phyloP scores from a whole-genome alignment of 331 rosid genomes.

The Malus hybrid region DNA sequence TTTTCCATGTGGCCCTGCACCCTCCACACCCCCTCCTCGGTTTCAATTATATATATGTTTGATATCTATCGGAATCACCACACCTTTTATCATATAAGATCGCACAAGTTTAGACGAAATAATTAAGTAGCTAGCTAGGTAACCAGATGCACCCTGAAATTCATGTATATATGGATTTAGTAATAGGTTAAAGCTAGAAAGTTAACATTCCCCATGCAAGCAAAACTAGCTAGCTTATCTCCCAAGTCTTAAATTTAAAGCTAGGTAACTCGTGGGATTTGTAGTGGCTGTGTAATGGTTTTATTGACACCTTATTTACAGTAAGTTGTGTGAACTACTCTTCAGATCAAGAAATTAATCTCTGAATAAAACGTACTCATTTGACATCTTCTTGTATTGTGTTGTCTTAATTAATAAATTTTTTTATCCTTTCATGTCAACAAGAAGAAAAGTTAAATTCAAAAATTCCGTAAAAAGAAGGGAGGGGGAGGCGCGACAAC shows the following conservation, averaged over 20 bases:
- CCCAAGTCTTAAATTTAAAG: not conserved
- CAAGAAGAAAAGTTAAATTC: not conserved
- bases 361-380: not conserved
- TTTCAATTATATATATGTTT: slow-evolving; percentile 8
- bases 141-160: not conserved
- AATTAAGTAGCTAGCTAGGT: not conserved
- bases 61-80: slow-evolving; percentile 21
- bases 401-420: not conserved
- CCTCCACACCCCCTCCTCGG: slow-evolving; percentile 16
- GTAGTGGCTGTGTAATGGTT: not conserved
- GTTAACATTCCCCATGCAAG: slow-evolving; percentile 5
- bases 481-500: no score
- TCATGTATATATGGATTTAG: not conserved
- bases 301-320: not conserved
- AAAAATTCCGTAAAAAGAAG: no score
- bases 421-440: not conserved
- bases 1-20: slow-evolving; percentile 63
- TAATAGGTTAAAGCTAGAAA: not conserved
- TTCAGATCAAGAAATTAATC: no score
- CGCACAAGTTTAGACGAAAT: not conserved
- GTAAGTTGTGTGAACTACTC: not conserved
- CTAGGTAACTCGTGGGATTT: not conserved
- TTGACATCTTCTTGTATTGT: not conserved
- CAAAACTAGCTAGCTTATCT: not conserved
- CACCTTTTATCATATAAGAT: not conserved